Conservation (phyloP, 2,329 filamentous ascomycete species). For the Exserohilum rostratum region DNA sequence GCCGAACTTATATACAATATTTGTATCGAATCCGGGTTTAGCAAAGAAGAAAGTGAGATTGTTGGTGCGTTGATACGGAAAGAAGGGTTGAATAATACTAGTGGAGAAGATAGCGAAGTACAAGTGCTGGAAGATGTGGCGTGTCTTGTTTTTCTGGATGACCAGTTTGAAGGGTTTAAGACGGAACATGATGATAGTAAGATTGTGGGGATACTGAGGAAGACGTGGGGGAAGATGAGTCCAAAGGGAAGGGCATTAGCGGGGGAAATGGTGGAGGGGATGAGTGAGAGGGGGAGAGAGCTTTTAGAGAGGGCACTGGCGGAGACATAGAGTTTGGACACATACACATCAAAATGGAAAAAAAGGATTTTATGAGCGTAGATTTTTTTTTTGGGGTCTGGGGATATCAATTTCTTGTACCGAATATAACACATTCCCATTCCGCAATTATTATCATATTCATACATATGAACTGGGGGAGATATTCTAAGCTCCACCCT, state of each 20-base stretch:
- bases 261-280: too few species aligned
- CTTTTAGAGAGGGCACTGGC: conserved; percentile 43
- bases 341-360: background rate
- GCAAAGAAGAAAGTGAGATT: conserved; percentile 61
- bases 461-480: too few species aligned
- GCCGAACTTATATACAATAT: conserved; percentile 64
- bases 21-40: conserved; percentile 59
- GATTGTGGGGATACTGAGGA: conserved; percentile 61
- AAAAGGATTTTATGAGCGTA: background rate
- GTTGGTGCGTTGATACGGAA: conserved; percentile 79
- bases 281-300: conserved; percentile 38
- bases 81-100: conserved; percentile 64
- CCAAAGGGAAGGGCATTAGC: too few species aligned
- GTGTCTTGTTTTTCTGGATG: conserved; percentile 85
- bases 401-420: conserved; percentile 4
- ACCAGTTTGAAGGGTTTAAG: conserved; percentile 84
- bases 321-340: conserved; percentile 20
- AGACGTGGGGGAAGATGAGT: conserved; percentile 52
- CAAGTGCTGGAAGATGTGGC: conserved; percentile 85
- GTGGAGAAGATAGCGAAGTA: conserved; percentile 63
- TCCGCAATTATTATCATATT: too few species aligned
- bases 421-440: too few species aligned
- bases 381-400: background rate
- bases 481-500: conserved; percentile 44
- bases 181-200: conserved; percentile 76